Evolutionary conservation across 768 basidiomycete species (phyloP), one percentile per base, ranked within the genome.

Genomic region (Russula vinacea): DNA sequence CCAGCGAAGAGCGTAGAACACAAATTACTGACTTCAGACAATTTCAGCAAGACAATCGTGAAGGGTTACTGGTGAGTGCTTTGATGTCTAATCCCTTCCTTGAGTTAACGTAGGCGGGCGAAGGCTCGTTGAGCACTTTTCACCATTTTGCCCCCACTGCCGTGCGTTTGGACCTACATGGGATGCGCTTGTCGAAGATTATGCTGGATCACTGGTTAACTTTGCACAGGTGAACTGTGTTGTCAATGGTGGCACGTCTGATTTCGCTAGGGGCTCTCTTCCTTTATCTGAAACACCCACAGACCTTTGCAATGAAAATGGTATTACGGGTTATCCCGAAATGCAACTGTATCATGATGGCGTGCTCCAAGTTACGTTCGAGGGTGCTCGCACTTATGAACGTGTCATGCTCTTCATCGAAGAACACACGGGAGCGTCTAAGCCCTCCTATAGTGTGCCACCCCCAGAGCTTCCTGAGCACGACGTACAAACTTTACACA

Each of bases 101-200:
- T 22, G 22, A 26, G n/a, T 37, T 62, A 32, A 58, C 33, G 37
- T 22, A 11, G 40, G 45, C 47, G 26, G 13, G 35, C 19, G 33
- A 66, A 81, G 86, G 86, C 85, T 95, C 63, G 78, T 96, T 55
- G 93, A 96, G 70, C 88, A 90, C 74, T 97, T 84, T 73, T 94
- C 91, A 1, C 94, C 94, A 0, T 88, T 86, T 71, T 97, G 94
- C 70, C 72, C 74, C 5, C 94, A 96, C 71, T 97, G 94, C 74
- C 79, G 80, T 37, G 73, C 76, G 0, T 96, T 97, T 69, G 86
- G 84, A 11, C 88, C 94, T 0, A 92, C 87, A 32, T 97, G 94
- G 93, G 78, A 85, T 49, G 75, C 85, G 54, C 78, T 96, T 8
- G 84, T 83, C 7, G 74, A 77, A 17, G 78, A 84, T 37, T 79